These are phyloP conservation scores for Solanum aculeatissimum DNA, from an alignment of 305 asterid genomes.

Conservation along the genomic window DNA sequence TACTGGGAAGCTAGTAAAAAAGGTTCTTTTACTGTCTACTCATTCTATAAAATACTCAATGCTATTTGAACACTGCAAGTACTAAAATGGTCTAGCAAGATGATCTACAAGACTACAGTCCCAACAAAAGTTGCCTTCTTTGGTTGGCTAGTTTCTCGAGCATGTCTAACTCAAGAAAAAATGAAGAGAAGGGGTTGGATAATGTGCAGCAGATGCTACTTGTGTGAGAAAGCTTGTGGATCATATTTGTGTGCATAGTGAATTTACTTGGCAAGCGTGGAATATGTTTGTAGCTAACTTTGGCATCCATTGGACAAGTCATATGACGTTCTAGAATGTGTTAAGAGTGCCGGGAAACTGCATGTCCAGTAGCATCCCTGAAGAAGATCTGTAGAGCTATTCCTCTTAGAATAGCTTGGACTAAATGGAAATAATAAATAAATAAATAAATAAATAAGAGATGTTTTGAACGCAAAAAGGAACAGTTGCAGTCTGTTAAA, in stretches of 20 bases:
- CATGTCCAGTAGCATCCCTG: background rate
- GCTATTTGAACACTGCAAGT: background rate
- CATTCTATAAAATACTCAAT: background rate
- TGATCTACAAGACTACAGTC: background rate
- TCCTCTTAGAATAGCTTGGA: background rate
- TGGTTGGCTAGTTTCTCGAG: background rate
- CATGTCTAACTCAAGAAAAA: background rate
- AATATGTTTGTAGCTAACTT: background rate
- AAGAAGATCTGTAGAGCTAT: background rate
- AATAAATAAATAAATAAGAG: background rate
- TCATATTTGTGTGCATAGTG: background rate
- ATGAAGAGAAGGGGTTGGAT: background rate
- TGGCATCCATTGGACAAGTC: background rate
- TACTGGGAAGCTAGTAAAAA: background rate
- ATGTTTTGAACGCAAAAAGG: background rate
- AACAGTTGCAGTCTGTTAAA: background rate
- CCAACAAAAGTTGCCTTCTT: background rate
- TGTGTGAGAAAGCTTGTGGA: background rate
- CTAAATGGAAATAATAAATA: background rate
- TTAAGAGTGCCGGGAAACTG: background rate
- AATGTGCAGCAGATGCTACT: background rate
- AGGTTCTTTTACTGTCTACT: background rate
- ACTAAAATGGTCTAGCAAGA: background rate
- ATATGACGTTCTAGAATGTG: background rate
- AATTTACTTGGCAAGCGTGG: background rate